Percentiles rank a stretch among this genome's conserved stretches.
Conservation (phyloP, 306 rosid genomes). For the Prunus mira region DNA sequence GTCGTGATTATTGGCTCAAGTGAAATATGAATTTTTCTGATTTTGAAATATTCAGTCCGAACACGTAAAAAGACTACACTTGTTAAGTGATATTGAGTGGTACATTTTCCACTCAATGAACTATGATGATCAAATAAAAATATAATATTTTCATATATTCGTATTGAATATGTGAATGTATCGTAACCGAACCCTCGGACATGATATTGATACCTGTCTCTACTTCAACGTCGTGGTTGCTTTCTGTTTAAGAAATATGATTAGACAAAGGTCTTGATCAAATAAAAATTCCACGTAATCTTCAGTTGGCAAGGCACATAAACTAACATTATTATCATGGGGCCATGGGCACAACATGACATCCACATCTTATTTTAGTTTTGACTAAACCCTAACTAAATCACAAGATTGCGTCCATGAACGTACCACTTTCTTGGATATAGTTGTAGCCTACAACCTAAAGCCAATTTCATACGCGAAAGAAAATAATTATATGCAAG, state of each 20-base stretch:
- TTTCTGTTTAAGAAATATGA: slow-evolving; percentile 6
- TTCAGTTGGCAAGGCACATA: neutral
- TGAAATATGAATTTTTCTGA: too few relatives aligned
- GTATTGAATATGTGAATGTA: too few relatives aligned
- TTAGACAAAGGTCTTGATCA: slow-evolving; percentile 18
- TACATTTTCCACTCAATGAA: too few relatives aligned
- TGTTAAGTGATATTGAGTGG: too few relatives aligned
- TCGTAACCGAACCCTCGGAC: too few relatives aligned
- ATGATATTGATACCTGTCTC: neutral
- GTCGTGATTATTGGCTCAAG: too few relatives aligned
- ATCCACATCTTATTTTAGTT: neutral
- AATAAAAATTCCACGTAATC: slow-evolving; percentile 7
- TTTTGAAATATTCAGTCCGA: too few relatives aligned
- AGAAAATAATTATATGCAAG: neutral
- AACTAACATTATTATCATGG: neutral
- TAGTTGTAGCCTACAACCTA: neutral
- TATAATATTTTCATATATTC: too few relatives aligned
- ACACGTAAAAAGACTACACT: too few relatives aligned
- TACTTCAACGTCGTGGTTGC: neutral
- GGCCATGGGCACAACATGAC: neutral
- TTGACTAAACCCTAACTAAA: neutral
- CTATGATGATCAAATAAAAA: too few relatives aligned
- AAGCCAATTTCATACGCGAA: neutral
- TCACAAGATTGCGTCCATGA: neutral
- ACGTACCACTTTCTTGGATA: neutral